Conservation (phyloP, 2,329 filamentous ascomycete species). For the Cytospora schulzeri region DNA sequence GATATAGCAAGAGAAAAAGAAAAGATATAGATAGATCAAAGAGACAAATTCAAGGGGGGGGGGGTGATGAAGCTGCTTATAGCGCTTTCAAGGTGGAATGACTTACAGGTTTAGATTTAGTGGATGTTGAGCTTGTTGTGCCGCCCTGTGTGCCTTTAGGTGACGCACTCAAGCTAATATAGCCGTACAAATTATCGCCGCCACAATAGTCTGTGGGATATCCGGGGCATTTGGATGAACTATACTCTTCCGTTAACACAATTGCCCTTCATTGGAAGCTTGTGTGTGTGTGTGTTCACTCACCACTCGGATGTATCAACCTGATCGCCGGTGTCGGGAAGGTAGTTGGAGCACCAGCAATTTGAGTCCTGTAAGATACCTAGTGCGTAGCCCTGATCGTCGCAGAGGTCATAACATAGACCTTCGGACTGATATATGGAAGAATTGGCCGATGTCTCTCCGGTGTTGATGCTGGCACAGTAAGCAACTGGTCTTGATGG, state of each 20-base stretch:
- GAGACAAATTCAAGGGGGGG: not conserved
- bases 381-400: constrained; percentile 57
- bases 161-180: constrained; percentile 56
- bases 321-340: constrained; percentile 51
- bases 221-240: constrained; percentile 63
- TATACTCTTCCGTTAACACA: not conserved
- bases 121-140: constrained; percentile 24
- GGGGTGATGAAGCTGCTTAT: not conserved
- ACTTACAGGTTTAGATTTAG: constrained; percentile 30
- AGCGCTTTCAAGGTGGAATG: not conserved
- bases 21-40: not conserved
- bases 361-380: constrained; percentile 65
- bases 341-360: constrained; percentile 77
- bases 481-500: constrained; percentile 43
- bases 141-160: constrained; percentile 59
- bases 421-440: constrained; percentile 69
- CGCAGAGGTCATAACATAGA: constrained; percentile 64
- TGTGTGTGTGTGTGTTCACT: too few relatives aligned
- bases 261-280: not conserved
- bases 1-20: not conserved
- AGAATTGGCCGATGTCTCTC: constrained; percentile 45
- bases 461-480: constrained; percentile 52
- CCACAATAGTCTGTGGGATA: constrained; percentile 69
- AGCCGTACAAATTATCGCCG: constrained; percentile 62
- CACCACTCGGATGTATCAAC: constrained; percentile 51